Conservation (phyloP, 1,284 basidiomycete species). For the Pulveroboletus sp. region DNA sequence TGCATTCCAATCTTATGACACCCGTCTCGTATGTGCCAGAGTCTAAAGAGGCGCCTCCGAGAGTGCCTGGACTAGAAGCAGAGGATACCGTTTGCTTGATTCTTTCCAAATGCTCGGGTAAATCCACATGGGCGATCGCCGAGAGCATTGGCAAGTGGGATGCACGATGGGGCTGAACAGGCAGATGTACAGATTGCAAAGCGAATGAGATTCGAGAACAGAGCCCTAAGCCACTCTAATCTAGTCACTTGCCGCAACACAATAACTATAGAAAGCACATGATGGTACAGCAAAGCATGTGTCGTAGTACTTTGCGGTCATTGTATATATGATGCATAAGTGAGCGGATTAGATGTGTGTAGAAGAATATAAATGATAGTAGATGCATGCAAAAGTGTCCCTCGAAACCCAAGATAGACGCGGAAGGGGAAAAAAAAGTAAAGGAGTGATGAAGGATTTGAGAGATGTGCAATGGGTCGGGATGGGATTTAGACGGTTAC, state of each 20-base stretch:
- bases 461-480: background rate
- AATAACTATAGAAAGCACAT: slow-evolving; percentile 36
- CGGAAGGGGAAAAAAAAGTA: background rate
- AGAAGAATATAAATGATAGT: slow-evolving; percentile 28
- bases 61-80: slow-evolving; percentile 46
- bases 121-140: slow-evolving; percentile 42
- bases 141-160: slow-evolving; percentile 54
- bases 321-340: slow-evolving; percentile 40
- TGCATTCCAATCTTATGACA: slow-evolving; percentile 41
- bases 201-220: slow-evolving; percentile 24
- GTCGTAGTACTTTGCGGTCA: slow-evolving; percentile 28
- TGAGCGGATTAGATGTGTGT: slow-evolving; percentile 38
- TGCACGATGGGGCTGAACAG: slow-evolving; percentile 50
- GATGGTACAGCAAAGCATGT: slow-evolving; percentile 37
- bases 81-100: slow-evolving; percentile 56
- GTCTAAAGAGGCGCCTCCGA: slow-evolving; percentile 32
- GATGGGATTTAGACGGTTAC: slow-evolving; percentile 25
- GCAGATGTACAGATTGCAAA: slow-evolving; percentile 6
- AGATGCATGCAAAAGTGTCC: slow-evolving; percentile 19
- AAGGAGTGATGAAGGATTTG: background rate
- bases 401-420: slow-evolving; percentile 13
- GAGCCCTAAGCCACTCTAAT: slow-evolving; percentile 29
- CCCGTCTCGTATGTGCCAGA: slow-evolving; percentile 49
- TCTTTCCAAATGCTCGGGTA: slow-evolving; percentile 19
- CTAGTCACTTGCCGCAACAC: slow-evolving; percentile 35